Percentiles rank a stretch among this genome's conserved stretches.
Evolutionary conservation across 352 stramenopile genomes (phyloP).

Genomic region (Phytophthora hibernalis): DNA sequence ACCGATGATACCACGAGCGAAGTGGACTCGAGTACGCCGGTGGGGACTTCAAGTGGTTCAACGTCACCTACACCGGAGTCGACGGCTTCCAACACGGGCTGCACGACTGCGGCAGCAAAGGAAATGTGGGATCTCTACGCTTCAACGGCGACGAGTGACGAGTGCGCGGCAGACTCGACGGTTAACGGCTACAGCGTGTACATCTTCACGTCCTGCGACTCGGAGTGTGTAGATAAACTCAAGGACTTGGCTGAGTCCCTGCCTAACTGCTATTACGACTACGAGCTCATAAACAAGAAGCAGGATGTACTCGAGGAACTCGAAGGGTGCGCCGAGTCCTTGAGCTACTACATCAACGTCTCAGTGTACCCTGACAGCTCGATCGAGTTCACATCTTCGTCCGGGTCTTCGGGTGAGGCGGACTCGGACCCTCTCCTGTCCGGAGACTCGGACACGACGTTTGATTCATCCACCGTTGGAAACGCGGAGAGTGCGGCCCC

Average conservation of each 20-base stretch:
- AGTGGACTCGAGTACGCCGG: slow-evolving; percentile 10
- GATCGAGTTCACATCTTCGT: slow-evolving; percentile 4
- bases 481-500: neutral
- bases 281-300: slow-evolving; percentile 48
- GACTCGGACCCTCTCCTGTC: neutral
- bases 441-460: slow-evolving; percentile 6
- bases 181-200: slow-evolving; percentile 35
- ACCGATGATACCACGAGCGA: slow-evolving; percentile 9
- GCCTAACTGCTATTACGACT: slow-evolving; percentile 48
- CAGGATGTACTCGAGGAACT: slow-evolving; percentile 26
- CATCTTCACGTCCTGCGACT: slow-evolving; percentile 42
- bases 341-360: slow-evolving; percentile 17
- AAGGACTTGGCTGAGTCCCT: slow-evolving; percentile 27
- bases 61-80: slow-evolving; percentile 14
- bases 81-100: slow-evolving; percentile 24
- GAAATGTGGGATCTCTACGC: slow-evolving; percentile 32
- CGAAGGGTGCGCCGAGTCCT: slow-evolving; percentile 10
- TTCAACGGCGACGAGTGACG: slow-evolving; percentile 29
- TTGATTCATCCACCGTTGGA: slow-evolving; percentile 20
- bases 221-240: slow-evolving; percentile 32
- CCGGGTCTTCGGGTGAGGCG: slow-evolving; percentile 5
- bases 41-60: slow-evolving; percentile 2
- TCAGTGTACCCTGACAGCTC: slow-evolving; percentile 17
- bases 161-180: slow-evolving; percentile 34
- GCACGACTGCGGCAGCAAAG: slow-evolving; percentile 21